Evolutionary conservation across 371 early-diverging fungal genomes (phyloP).

Genomic region (Saksenaea vasiformis): DNA sequence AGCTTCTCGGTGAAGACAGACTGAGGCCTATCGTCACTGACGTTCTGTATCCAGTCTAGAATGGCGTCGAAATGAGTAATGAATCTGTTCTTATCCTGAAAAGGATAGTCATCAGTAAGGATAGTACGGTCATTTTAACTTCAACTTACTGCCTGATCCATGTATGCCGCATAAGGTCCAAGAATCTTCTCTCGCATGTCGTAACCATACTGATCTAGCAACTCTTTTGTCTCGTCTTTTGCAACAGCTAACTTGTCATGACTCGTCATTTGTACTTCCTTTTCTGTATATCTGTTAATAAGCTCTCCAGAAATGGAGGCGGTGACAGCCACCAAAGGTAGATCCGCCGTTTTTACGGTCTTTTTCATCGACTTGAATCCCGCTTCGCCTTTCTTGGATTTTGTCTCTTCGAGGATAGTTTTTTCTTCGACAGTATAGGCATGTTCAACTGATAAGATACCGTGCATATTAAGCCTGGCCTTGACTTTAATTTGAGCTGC

Average conservation of each 20-base stretch:
- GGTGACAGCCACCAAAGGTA: neutral
- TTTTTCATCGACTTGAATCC: slow-evolving; percentile 30
- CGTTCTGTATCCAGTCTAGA: too few species aligned
- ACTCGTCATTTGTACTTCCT: neutral
- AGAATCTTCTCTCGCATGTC: neutral
- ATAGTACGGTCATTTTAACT: neutral
- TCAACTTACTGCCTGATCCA: neutral
- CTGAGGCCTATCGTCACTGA: too few species aligned
- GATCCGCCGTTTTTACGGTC: neutral
- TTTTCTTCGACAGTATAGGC: slow-evolving; percentile 88
- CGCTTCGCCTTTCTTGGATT: slow-evolving; percentile 51
- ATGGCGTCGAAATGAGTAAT: neutral
- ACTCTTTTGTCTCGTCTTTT: neutral
- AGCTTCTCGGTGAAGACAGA: too few species aligned
- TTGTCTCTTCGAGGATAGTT: slow-evolving; percentile 64
- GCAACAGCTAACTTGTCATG: neutral
- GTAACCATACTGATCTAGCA: neutral
- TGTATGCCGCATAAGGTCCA: neutral
- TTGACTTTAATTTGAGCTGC: slow-evolving; percentile 86
- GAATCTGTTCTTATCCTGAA: neutral
- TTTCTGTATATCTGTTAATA: neutral
- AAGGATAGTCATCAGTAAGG: neutral
- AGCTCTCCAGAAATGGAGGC: neutral
- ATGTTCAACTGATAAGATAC: slow-evolving; percentile 75
- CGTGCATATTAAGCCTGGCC: slow-evolving; percentile 79